Base-by-base conservation (phyloP, 441 rosid species). In the Aleurites moluccanus region DNA sequence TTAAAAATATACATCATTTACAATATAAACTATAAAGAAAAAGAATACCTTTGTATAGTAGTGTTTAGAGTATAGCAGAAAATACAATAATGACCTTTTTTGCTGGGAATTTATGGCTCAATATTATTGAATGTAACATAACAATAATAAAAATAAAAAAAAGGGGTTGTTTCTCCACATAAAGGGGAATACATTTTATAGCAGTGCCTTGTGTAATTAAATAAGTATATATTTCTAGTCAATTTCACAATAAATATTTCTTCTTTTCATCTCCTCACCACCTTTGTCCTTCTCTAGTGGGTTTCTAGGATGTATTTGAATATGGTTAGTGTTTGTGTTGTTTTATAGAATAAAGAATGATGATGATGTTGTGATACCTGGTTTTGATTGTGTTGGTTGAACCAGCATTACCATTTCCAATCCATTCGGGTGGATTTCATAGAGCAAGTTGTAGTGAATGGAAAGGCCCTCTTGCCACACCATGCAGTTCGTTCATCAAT, bases 391-490 rank as follows among this genome's bases (percentile, higher is more conserved):
- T 25, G 52, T 62, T 60, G 50, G 61, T 30, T 56, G 16, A 72
- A 77, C 40, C 89, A 90, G 94, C 57, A 71, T 67, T 82, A 85
- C 83, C 70, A 79, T 35, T 87, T 90, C 85, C 84, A 82, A 79
- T 86, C 88, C 6, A 72, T 88, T 73, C 95, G 95, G 0, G 90
- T 90, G 75, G 95, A 89, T 81, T 90, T 89, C 80, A 67, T 79
- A 40, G 86, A 87, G 81, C 92, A 89, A 83, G 77, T 90, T 69
- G 77, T 87, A 20, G 86, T 90, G 67, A 90, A 87, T 35, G 95
- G 92, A 53, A 85, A 85, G 69, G 78, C 75, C 59, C 73, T 87
- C 63, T 69, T 83, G n/a, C 79, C 86, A 3, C 77, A 57, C 57
- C 85, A 84, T 35, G 81, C 82, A 1, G 76, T 82, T 45, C 82